Evolutionary conservation across 2,329 filamentous ascomycete species (phyloP), one percentile per base, ranked within the genome.

Genomic region (Plectosphaerella sp.): DNA sequence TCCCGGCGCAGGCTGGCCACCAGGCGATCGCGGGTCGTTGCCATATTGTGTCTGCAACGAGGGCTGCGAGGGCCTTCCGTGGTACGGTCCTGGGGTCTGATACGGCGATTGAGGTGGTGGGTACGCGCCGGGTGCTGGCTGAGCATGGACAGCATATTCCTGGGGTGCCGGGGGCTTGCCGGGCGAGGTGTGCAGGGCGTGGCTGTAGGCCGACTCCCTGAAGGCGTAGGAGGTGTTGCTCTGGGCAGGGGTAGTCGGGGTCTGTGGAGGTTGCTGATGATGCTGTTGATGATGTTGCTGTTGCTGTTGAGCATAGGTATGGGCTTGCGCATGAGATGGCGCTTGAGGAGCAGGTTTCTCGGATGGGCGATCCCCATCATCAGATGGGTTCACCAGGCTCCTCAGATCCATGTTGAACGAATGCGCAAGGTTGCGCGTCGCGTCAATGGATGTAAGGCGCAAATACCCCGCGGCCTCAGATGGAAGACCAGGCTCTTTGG

Each of bases 381-480:
- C 79, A 36, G 76, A 72, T 20, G 73, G 70, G 64, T 83, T 84
- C 47, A 84, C 67, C 60, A 84, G 77, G 15, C 73, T 74, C 57
- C 72, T 67, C 52, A 82, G 72, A 70, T 82, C 78, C 79, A 82
- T 76, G 51, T 52, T 63, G 56, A 51, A 12, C 24, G 20, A 42
- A 25, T 20, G 25, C 8, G 48, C 24, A 43, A 18, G 5, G 8
- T 43, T 20, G 41, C n/a, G 41, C 18, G n/a, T 43, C 41, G 16
- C 41, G 41, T 43, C 16, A 33, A 33, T 33, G 28, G 28, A 33
- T 33, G 28, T 33, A 12, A 33, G 11, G 28, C 28, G 28, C 28
- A 33, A 33, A 33, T 33, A 12, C 28, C 28, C 28, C 28, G 28
- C 28, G 28, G 8, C 28, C 28, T 33, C 28, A 33, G 28, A 10